Evolutionary conservation across 441 rosid genomes (phyloP).

Genomic region (Monsonia emarginata): DNA sequence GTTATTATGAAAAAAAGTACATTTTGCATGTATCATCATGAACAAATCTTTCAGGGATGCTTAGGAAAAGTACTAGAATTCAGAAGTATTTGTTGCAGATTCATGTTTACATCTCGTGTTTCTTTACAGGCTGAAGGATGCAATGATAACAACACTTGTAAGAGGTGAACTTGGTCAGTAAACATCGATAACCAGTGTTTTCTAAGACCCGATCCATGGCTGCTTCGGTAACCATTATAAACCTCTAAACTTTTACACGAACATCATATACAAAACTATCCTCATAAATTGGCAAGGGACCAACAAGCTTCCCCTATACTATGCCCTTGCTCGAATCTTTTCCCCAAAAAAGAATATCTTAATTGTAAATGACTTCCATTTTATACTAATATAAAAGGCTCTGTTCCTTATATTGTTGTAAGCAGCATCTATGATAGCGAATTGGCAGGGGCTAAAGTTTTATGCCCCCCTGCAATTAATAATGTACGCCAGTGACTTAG

Average conservation of each 20-base stretch:
- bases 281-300: neutral
- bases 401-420: neutral
- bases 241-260: neutral
- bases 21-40: too few species aligned
- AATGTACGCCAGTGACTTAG: too few species aligned
- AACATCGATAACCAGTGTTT: neutral
- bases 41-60: neutral
- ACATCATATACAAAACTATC: neutral
- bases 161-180: conserved; percentile 27
- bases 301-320: too few species aligned
- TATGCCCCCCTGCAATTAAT: too few species aligned
- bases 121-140: conserved; percentile 49
- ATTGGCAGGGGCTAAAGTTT: neutral
- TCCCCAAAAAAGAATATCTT: neutral
- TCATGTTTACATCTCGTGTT: neutral
- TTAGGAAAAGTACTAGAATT: neutral
- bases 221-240: neutral
- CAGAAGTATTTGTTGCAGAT: neutral
- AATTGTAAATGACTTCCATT: neutral
- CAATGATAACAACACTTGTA: conserved; percentile 37
- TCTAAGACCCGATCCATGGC: neutral
- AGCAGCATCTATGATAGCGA: neutral
- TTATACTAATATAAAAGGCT: too few species aligned
- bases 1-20: neutral
- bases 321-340: neutral